Conservation (phyloP, 73 alveolate genomes). For the Uronychia binucleata region DNA sequence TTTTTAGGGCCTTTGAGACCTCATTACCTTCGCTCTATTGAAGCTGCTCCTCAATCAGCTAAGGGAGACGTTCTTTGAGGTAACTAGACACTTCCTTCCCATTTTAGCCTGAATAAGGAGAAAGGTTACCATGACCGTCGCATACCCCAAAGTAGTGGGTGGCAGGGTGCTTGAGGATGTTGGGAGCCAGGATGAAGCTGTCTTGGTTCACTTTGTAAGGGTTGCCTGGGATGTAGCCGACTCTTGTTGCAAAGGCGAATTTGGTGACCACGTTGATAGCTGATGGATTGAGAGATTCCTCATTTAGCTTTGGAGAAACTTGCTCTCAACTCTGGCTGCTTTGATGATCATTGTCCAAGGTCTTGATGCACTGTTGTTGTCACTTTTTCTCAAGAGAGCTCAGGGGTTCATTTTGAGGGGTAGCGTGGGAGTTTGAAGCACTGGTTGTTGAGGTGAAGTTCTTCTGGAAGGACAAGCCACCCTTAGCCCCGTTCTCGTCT, state of each 20-base stretch:
- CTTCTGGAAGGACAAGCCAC: neutral
- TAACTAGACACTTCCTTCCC: slow-evolving; percentile 74
- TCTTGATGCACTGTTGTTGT: neutral
- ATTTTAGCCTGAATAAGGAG: slow-evolving; percentile 28
- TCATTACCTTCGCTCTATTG: neutral
- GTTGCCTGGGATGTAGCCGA: slow-evolving; percentile 81
- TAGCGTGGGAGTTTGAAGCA: neutral
- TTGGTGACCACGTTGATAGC: slow-evolving; percentile 56
- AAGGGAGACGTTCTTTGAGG: slow-evolving; percentile 61
- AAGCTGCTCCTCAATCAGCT: neutral
- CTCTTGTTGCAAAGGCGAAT: slow-evolving; percentile 73
- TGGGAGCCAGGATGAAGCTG: slow-evolving; percentile 82
- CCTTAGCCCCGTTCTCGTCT: neutral
- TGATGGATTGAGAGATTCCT: neutral
- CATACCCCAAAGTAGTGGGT: slow-evolving; percentile 86
- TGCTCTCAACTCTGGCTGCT: neutral
- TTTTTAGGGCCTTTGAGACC: neutral
- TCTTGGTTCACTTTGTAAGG: slow-evolving; percentile 87
- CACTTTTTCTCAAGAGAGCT: neutral
- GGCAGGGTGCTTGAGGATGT: slow-evolving; percentile 72
- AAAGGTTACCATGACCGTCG: slow-evolving; percentile 88
- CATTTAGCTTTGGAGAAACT: too few species aligned
- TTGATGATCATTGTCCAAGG: neutral
- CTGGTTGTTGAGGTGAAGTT: neutral
- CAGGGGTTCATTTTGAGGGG: neutral